Evolutionary conservation across 257 asterid genomes (phyloP).

Genomic region (Solanum rostratum): DNA sequence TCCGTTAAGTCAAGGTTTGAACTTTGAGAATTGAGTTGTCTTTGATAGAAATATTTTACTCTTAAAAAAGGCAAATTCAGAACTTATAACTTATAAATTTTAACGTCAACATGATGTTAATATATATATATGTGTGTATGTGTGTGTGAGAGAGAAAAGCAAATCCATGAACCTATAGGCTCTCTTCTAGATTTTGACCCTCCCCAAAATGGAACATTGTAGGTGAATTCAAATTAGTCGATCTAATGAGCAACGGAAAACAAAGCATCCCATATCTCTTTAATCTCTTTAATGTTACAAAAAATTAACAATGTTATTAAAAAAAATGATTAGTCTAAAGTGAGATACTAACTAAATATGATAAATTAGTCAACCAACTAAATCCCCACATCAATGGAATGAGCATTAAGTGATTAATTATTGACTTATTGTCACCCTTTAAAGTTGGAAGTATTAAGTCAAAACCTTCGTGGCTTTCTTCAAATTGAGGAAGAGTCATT

Average conservation of each 20-base stretch:
- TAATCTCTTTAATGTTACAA: no score
- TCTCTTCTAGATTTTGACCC: neutral
- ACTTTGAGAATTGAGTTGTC: neutral
- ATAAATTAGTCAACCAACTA: slow-evolving; percentile 1
- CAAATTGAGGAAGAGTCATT: slow-evolving; percentile 8
- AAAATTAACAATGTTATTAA: neutral
- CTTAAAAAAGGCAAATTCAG: accelerated
- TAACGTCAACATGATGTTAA: neutral
- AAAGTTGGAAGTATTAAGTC: neutral
- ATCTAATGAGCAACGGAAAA: neutral
- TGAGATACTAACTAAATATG: neutral
- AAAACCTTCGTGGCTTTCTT: neutral
- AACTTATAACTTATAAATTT: neutral
- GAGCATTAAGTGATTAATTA: neutral
- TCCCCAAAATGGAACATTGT: neutral
- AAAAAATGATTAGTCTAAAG: neutral
- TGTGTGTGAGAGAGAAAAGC: no score
- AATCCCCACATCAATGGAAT: neutral
- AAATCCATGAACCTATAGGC: neutral
- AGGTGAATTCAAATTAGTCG: neutral
- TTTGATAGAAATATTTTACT: neutral
- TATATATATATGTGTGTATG: neutral
- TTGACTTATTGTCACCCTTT: neutral
- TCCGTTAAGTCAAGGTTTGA: neutral
- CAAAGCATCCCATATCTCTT: neutral